Evolutionary conservation across 2,329 filamentous ascomycete genomes (phyloP).

Genomic region (Taxawa tesnikishii): DNA sequence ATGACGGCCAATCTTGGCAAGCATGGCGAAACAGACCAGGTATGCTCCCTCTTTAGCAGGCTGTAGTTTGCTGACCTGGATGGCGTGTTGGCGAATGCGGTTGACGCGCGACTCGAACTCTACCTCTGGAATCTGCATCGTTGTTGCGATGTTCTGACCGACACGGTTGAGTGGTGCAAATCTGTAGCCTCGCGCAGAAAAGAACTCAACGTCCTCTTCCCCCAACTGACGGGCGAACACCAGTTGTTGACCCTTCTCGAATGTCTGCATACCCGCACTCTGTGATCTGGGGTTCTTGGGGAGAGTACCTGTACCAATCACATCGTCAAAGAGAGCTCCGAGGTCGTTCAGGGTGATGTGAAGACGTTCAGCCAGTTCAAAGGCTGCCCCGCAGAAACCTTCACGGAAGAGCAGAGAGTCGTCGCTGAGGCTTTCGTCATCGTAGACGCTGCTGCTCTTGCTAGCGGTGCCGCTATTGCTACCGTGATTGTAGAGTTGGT

Average conservation of each 20-base stretch:
- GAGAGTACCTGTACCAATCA: constrained; percentile 49
- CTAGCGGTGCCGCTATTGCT: constrained; percentile 16
- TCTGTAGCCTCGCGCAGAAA: constrained; percentile 63
- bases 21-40: constrained; percentile 23
- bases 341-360: constrained; percentile 46
- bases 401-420: constrained; percentile 72
- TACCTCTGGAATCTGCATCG: constrained; percentile 58
- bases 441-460: constrained; percentile 23
- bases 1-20: constrained; percentile 19
- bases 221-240: constrained; percentile 60
- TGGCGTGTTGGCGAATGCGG: constrained; percentile 50
- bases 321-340: constrained; percentile 61
- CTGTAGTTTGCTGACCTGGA: constrained; percentile 25
- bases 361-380: constrained; percentile 57
- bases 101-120: constrained; percentile 51
- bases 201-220: constrained; percentile 46
- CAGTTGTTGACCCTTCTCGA: constrained; percentile 65
- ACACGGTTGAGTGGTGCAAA: constrained; percentile 63
- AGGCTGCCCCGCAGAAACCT: constrained; percentile 68
- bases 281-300: constrained; percentile 4
- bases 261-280: constrained; percentile 16
- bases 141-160: constrained; percentile 52
- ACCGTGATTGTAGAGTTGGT: constrained; percentile 19
- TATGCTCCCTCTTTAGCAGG: constrained; percentile 27
- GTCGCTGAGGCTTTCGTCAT: constrained; percentile 49